Base-by-base conservation (phyloP, 2,329 filamentous ascomycete species). In the Colletotrichum nymphaeae region DNA sequence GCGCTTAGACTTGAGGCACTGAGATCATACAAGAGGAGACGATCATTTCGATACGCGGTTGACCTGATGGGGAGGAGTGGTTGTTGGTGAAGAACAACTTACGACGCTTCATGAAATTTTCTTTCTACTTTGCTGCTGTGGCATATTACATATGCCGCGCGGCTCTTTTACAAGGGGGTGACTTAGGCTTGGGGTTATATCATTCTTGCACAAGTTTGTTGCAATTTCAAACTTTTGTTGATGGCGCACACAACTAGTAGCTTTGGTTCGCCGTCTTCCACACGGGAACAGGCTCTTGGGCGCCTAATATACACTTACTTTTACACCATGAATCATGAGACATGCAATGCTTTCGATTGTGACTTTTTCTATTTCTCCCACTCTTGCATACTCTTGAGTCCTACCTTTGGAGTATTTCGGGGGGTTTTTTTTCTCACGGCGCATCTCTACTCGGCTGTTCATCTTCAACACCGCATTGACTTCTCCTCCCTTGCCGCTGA, bases 1-100 rank as follows among this genome's bases (percentile, higher is more conserved):
- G 67, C 59, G 76, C 74, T 28, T 80, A 76, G 64, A 35, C 22
- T 19, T n/a, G 2, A 26, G 5, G n/a, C 12, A 3, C 16, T 32
- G 24, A 37, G 24, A 42, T 57, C 12, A 5, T 16, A 19, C 4
- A 12, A 32, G 5, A 16, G 5, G 3, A 8, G 6, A 53, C n/a
- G 12, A 16, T 11, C 2, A 5, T 24, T 53, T 3, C 9, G n/a
- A 1, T 16, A 24, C 8, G 11, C 8, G 63, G 22, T n/a, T 35
- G 56, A n/a, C 22, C 52, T 16, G 16, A 30, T 67, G 49, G 14
- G 24, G 30, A 64, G 58, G 19, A 19, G 42, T 32, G 30, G 67
- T 72, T 63, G 67, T 67, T 63, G 67, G 56, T 58, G 56, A 53
- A 30, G 59, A 35, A 12, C 53, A 70, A 26, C 66, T 64, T 60